Evolutionary conservation across 495 filamentous ascomycete species (phyloP).

Genomic region (Lasiosphaeris hirsuta): DNA sequence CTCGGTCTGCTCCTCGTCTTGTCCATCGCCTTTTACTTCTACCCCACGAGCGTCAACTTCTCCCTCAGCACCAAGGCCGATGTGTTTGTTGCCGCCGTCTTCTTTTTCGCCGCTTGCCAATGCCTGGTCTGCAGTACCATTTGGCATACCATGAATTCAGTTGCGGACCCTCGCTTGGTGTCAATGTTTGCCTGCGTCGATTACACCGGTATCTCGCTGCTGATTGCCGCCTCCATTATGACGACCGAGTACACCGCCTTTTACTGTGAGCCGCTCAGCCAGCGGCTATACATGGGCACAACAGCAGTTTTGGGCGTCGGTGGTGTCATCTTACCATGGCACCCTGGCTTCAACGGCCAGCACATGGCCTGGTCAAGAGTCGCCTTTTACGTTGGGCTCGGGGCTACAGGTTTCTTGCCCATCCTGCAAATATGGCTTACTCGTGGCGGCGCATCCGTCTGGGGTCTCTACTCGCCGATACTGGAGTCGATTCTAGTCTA

Average conservation of each 20-base stretch:
- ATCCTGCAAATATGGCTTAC: conserved; percentile 76
- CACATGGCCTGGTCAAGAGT: conserved; percentile 93
- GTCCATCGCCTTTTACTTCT: conserved; percentile 93
- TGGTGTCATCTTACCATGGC: conserved; percentile 92
- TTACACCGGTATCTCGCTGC: conserved; percentile 94
- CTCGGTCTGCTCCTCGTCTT: conserved; percentile 85
- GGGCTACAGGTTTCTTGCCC: conserved; percentile 86
- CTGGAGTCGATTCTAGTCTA: conserved; percentile 83
- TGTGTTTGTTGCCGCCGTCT: conserved; percentile 82
- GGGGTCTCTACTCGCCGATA: conserved; percentile 87
- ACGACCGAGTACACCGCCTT: conserved; percentile 98
- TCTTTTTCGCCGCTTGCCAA: conserved; percentile 97
- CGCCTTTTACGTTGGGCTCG: conserved; percentile 84
- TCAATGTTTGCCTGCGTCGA: conserved; percentile 97
- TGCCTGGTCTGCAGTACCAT: conserved; percentile 92
- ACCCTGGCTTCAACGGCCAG: conserved; percentile 87
- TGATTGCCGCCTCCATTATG: conserved; percentile 96
- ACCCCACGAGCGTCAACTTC: conserved; percentile 83
- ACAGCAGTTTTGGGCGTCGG: conserved; percentile 80
- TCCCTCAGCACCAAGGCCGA: conserved; percentile 80
- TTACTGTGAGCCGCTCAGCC: conserved; percentile 89
- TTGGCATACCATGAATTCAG: conserved; percentile 98
- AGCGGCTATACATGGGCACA: conserved; percentile 79
- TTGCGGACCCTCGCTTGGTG: conserved; percentile 82
- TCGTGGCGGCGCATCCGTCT: conserved; percentile 69